Base-by-base conservation (phyloP, 1,139 yeast genomes). In the Protomyces gravidus region DNA sequence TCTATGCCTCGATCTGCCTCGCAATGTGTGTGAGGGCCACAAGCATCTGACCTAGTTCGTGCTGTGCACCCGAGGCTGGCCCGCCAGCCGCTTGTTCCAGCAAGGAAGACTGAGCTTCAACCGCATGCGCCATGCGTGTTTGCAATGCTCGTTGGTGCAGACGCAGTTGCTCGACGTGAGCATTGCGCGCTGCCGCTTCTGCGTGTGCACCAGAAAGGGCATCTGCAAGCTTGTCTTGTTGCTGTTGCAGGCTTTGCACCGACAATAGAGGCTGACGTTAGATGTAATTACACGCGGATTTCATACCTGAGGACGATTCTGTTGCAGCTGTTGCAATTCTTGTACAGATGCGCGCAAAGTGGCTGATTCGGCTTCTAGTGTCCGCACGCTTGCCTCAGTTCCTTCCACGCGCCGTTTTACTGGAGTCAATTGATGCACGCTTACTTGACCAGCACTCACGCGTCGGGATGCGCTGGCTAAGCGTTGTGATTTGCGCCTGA, bases 401-500 rank as follows among this genome's bases (percentile, higher is more conserved):
- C 21, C 42, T 5, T n/a, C 42, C 1, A 36, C 42, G 42, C 42
- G 42, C 17, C 42, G 19, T 17, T n/a, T 36, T 19, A 15, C 42
- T 36, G 21, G 11, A 15, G 42, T 36, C 11, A 36, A n/a, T n/a
- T n/a, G n/a, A n/a, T n/a, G n/a, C n/a, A n/a, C n/a, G 42, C 42
- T 9, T 17, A 23, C 42, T 11, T 36, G 23, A 17, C 1, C 2
- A 15, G 17, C 17, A 36, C 42, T 5, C 5, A n/a, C 42, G 42
- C 19, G 42, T 23, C 3, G 42, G 42, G 3, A 36, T 17, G 5
- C 21, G 17, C 42, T 36, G 42, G 19, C 23, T 9, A 7, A 36
- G 42, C 11, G 42, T 23, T 17, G 42, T 36, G 42, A 36, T 36
- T 36, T 36, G 42, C 42, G 42, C 42, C 42, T 17, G 42, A 7